Conservation (phyloP, 768 basidiomycete species). For the Astraeus odoratus region DNA sequence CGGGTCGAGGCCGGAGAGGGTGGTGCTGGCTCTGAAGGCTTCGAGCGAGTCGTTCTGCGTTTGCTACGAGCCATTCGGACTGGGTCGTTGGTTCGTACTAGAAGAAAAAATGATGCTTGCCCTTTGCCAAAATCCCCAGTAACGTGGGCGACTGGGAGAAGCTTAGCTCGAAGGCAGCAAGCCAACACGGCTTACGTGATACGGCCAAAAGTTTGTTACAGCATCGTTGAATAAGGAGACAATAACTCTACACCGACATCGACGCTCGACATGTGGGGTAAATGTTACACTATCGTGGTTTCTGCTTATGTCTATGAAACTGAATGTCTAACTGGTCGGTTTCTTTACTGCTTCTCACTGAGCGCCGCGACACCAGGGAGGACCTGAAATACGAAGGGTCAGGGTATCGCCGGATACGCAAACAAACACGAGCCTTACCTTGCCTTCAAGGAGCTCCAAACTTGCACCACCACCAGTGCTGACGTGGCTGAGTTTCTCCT, state of each 20-base stretch:
- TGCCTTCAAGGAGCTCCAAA: constrained; percentile 95
- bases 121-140: too few species aligned
- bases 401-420: constrained; percentile 9
- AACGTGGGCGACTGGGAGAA: too few species aligned
- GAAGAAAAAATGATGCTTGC: constrained; percentile 6
- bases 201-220: too few species aligned
- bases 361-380: constrained; percentile 90
- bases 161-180: too few species aligned
- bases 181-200: constrained; percentile 26
- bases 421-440: constrained; percentile 44
- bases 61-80: constrained; percentile 36
- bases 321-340: neutral
- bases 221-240: neutral
- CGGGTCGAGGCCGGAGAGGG: constrained; percentile 24
- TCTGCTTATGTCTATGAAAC: neutral
- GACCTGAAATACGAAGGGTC: constrained; percentile 40
- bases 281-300: neutral
- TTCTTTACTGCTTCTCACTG: constrained; percentile 54
- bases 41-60: constrained; percentile 37
- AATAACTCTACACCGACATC: neutral
- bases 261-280: too few species aligned
- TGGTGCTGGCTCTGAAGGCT: constrained; percentile 24
- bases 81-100: constrained; percentile 6
- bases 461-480: constrained; percentile 93
- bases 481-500: constrained; percentile 91